Evolutionary conservation across 495 filamentous ascomycete genomes (phyloP).

Genomic region (Xylaria venustula): DNA sequence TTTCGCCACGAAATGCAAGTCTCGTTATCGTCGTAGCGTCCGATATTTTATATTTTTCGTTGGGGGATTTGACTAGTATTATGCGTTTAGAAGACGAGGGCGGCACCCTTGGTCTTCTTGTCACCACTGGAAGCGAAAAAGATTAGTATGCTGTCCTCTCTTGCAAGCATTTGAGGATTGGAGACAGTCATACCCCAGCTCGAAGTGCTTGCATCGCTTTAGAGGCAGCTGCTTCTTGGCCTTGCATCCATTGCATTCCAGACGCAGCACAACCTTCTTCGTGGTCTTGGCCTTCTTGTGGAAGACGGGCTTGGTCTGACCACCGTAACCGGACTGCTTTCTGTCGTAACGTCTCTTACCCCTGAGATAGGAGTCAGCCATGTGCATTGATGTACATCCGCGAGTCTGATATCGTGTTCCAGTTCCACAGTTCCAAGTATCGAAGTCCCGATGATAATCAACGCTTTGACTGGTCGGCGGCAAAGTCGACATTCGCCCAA

Average conservation of each 20-base stretch:
- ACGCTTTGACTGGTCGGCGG: neutral
- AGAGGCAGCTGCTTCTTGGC: conserved; percentile 96
- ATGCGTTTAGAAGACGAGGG: conserved; percentile 85
- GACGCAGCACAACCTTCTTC: conserved; percentile 97
- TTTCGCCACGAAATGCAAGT: conserved; percentile 19
- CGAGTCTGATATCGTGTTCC: neutral
- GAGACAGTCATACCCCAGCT: conserved; percentile 79
- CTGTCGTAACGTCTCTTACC: conserved; percentile 99
- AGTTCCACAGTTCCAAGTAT: neutral
- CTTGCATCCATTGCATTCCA: conserved; percentile 97
- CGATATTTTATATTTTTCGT: conserved; percentile 20
- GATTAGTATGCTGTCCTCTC: neutral
- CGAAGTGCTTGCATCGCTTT: conserved; percentile 99
- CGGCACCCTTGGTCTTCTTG: conserved; percentile 99
- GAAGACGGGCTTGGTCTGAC: conserved; percentile 84
- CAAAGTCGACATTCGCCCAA: neutral
- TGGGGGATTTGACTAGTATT: conserved; percentile 10
- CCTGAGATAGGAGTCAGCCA: conserved; percentile 20
- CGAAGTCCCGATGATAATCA: neutral
- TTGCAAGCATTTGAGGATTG: neutral
- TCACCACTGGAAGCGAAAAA: conserved; percentile 71
- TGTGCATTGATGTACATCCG: conserved; percentile 58
- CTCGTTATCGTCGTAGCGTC: conserved; percentile 21
- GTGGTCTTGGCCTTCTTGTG: conserved; percentile 99
- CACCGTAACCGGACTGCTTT: conserved; percentile 72